phyloP scores from a whole-genome alignment of 352 stramenopile species.

The Globisporangium takayamanum region DNA sequence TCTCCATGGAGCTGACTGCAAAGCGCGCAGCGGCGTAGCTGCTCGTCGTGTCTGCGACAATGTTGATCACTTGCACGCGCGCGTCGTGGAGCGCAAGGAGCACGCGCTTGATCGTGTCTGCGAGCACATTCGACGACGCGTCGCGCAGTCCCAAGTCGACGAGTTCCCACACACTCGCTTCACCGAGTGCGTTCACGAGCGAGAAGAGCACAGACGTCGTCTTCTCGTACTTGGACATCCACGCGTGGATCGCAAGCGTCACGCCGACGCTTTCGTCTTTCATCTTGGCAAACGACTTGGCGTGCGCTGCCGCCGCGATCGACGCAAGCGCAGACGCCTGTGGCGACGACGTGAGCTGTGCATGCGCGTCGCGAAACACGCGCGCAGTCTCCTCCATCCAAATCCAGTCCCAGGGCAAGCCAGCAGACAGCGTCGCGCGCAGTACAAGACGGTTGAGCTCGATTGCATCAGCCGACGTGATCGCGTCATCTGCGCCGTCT shows the following conservation, averaged over 20 bases:
- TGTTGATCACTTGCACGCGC: slow-evolving; percentile 60
- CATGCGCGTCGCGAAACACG: slow-evolving; percentile 23
- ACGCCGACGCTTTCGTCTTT: slow-evolving; percentile 52
- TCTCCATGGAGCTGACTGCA: slow-evolving; percentile 29
- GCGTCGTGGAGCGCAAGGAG: slow-evolving; percentile 36
- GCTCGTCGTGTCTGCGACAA: slow-evolving; percentile 52
- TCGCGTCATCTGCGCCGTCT: too few species aligned
- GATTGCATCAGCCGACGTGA: background rate
- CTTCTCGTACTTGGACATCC: slow-evolving; percentile 40
- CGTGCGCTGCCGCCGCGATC: slow-evolving; percentile 19
- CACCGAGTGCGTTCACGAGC: slow-evolving; percentile 58
- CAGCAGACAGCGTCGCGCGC: slow-evolving; percentile 35
- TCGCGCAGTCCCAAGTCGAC: slow-evolving; percentile 48
- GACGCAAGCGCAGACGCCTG: slow-evolving; percentile 18
- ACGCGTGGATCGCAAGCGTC: slow-evolving; percentile 62
- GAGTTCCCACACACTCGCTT: slow-evolving; percentile 50
- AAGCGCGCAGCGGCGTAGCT: slow-evolving; percentile 33
- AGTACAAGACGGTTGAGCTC: slow-evolving; percentile 35
- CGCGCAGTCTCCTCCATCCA: slow-evolving; percentile 38
- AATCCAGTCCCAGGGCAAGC: slow-evolving; percentile 52
- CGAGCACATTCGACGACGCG: slow-evolving; percentile 29
- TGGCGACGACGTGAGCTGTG: slow-evolving; percentile 22
- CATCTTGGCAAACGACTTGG: slow-evolving; percentile 53
- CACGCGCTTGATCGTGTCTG: slow-evolving; percentile 41
- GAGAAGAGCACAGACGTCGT: slow-evolving; percentile 58